phyloP scores from a whole-genome alignment of 371 early-diverging fungal genomes.

The Rhizopus delemar region DNA sequence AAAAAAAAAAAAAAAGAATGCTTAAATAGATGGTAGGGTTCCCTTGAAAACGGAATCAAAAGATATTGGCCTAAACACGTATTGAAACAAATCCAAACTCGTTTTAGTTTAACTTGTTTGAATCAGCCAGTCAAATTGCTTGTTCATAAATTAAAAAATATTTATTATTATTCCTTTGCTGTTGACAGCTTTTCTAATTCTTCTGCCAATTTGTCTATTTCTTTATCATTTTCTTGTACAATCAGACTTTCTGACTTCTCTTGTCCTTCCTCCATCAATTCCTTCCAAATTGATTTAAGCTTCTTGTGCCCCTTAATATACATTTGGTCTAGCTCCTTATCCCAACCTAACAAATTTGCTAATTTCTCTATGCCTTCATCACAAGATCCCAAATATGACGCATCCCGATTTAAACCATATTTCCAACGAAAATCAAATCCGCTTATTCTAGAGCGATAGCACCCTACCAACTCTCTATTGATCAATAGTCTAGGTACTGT shows the following conservation, averaged over 20 bases:
- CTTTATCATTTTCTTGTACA: constrained; percentile 30
- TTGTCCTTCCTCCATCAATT: constrained; percentile 34
- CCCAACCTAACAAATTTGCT: constrained; percentile 51
- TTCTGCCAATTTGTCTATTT: constrained; percentile 37
- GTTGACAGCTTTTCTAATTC: constrained; percentile 35
- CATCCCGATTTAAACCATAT: constrained; percentile 70
- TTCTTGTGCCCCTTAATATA: constrained; percentile 41
- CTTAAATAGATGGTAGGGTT: background rate
- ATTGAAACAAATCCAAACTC: background rate
- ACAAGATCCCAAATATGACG: constrained; percentile 72
- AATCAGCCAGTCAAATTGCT: background rate
- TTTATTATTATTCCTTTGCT: constrained; percentile 5
- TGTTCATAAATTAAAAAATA: background rate
- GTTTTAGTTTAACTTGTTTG: background rate
- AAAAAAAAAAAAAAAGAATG: background rate
- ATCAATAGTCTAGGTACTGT: constrained; percentile 84
- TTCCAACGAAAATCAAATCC: constrained; percentile 89
- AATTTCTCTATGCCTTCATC: constrained; percentile 74
- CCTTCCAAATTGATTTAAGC: constrained; percentile 50
- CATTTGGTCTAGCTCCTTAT: constrained; percentile 41
- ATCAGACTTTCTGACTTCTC: constrained; percentile 33
- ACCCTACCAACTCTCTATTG: constrained; percentile 82
- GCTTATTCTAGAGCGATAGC: constrained; percentile 28
- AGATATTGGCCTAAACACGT: background rate
- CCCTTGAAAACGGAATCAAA: background rate